Percentiles rank a stretch among this genome's conserved stretches.
Conservation (phyloP, 305 asterid species). For the Solanum hybrid region DNA sequence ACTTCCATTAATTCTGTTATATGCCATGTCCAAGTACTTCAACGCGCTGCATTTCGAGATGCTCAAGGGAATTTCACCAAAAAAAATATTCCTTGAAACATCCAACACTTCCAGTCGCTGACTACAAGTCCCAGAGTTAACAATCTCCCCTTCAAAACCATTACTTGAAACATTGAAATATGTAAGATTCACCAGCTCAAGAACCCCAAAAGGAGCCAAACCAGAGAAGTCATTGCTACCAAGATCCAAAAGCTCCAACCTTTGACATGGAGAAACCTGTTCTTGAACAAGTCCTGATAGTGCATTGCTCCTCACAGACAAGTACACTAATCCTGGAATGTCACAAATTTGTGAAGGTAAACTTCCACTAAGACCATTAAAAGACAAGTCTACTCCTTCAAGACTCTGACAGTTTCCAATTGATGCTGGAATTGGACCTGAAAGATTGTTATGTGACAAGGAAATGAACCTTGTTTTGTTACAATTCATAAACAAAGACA, state of each 20-base stretch:
- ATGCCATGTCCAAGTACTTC: slow-evolving; percentile 70
- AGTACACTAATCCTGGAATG: slow-evolving; percentile 42
- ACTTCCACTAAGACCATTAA: slow-evolving; percentile 47
- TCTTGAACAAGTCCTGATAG: slow-evolving; percentile 57
- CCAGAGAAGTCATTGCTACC: slow-evolving; percentile 61
- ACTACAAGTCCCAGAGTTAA: slow-evolving; percentile 37
- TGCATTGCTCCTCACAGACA: slow-evolving; percentile 71
- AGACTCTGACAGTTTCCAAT: slow-evolving; percentile 58
- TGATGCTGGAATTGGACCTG: slow-evolving; percentile 60
- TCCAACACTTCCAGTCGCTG: slow-evolving; percentile 48
- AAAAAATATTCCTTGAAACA: slow-evolving; percentile 51
- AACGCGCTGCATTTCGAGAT: slow-evolving; percentile 54
- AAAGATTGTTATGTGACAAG: slow-evolving; percentile 57
- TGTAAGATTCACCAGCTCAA: slow-evolving; percentile 34
- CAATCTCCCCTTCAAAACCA: slow-evolving; percentile 47
- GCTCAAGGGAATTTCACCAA: slow-evolving; percentile 50
- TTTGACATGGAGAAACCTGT: slow-evolving; percentile 39
- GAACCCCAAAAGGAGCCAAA: slow-evolving; percentile 44
- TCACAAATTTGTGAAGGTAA: slow-evolving; percentile 58
- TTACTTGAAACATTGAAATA: slow-evolving; percentile 67
- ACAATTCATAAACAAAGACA: slow-evolving; percentile 61
- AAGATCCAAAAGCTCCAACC: slow-evolving; percentile 76
- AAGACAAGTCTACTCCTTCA: slow-evolving; percentile 87
- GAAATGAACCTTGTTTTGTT: slow-evolving; percentile 54
- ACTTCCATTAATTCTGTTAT: slow-evolving; percentile 57